Conservation (phyloP, 2,329 filamentous ascomycete genomes). For the Stagonosporopsis chrysanthemi region DNA sequence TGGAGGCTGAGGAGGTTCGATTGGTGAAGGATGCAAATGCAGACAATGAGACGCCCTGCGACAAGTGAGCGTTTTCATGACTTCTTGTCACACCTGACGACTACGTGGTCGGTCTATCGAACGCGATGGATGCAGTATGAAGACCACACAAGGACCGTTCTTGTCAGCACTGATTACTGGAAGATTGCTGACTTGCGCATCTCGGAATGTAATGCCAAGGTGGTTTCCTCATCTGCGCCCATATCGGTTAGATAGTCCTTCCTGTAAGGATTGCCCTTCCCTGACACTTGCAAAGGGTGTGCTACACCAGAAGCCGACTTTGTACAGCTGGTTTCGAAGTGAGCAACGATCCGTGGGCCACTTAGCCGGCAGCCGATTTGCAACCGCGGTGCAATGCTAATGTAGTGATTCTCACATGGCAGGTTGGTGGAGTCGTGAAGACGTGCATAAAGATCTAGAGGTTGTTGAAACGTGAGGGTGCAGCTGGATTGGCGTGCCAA, state of each 20-base stretch:
- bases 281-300: slow-evolving; percentile 7
- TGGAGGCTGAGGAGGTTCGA: too few relatives aligned
- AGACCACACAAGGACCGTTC: neutral
- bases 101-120: neutral
- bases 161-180: neutral
- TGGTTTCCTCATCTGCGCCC: neutral
- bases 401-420: slow-evolving; percentile 1
- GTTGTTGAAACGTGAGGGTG: slow-evolving; percentile 13
- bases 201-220: slow-evolving; percentile 1
- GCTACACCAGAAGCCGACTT: slow-evolving; percentile 1
- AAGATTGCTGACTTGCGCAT: slow-evolving; percentile 1
- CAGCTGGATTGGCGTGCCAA: slow-evolving; percentile 5
- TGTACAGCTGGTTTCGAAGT: slow-evolving; percentile 9
- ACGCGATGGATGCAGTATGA: neutral
- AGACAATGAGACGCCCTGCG: neutral
- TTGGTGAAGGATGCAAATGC: neutral
- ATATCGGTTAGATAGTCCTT: slow-evolving; percentile 9
- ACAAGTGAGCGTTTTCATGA: neutral
- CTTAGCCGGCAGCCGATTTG: slow-evolving; percentile 1
- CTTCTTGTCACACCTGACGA: neutral
- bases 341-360: slow-evolving; percentile 10
- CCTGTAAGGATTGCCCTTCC: slow-evolving; percentile 13
- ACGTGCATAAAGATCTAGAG: slow-evolving; percentile 9
- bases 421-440: slow-evolving; percentile 8
- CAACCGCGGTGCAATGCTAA: slow-evolving; percentile 5